Evolutionary conservation across 495 filamentous ascomycete genomes (phyloP), one percentile per base, ranked within the genome.

Genomic region (Hamigera avellanea): DNA sequence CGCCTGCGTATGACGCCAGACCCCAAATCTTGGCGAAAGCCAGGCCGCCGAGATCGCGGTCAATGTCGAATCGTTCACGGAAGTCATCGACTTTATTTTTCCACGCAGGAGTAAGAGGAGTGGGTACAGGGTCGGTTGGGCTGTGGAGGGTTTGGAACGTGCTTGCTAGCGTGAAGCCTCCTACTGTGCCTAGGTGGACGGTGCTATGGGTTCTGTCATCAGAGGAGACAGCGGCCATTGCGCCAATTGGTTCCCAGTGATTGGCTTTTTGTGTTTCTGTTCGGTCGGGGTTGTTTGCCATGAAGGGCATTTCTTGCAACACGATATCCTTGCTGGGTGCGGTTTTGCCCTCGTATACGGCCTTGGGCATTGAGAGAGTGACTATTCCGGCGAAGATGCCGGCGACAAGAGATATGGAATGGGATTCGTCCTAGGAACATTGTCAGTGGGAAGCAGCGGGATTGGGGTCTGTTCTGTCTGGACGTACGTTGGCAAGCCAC

Each of bases 1-100:
- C 45, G 25, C 60, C 57, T 10, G 52, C 48, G 14, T 58, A 46
- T 9, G 63, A 58, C n/a, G 66, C 54, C 0, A 74, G 40, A 10
- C 73, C 73, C 70, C 72, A 73, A n/a, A 62, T 50, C 38, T 66
- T 60, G 12, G 57, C 50, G 9, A 59, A 33, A 6, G 54, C 53
- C 31, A 69, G 41, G 10, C 61, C 66, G 8, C 60, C 61, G 14
- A 73, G 52, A 21, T 69, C 66, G 14, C 56, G 53, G 10, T 63
- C 52, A n/a, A 60, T 45, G 34, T 68, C 66, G 43, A 62, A 73
- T 36, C 50, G 49, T 12, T 66, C 62, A 6, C 54, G 46, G n/a
- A 52, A 37, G 5, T 54, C 48, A 8, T 59, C 54, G 10, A 65
- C 8, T 9, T 52, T 33, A 10, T 46, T 46, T 26, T 43, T 56